Base-by-base conservation (phyloP, 257 asterid genomes). In the Ehretia macrophylla region DNA sequence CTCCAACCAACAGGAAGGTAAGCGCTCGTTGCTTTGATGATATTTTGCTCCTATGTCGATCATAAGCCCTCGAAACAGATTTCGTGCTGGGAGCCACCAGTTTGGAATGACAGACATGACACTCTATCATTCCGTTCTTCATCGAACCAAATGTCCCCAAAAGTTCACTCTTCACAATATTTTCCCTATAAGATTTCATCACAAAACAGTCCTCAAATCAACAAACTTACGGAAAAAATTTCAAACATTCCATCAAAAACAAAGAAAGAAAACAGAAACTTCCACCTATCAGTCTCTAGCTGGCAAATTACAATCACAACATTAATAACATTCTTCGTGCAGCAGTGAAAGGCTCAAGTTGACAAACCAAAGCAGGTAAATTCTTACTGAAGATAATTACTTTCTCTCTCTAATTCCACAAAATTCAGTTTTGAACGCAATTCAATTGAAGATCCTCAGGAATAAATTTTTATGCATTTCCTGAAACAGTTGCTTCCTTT, bases 61-160 rank as follows among this genome's bases (percentile, higher is more conserved):
- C 79, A 59, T 72, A 77, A 0, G 82, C 82, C 67, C 71, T 77
- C 22, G 76, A 69, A 19, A 77, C 66, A 0, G 72, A 45, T 48
- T 49, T 58, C 21, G 72, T 32, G 12, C 74, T 58, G 35, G 35
- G 35, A 6, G 6, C 35, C 67, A 67, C 53, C 71, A 77, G 59
- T 64, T 77, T 77, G 27, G 82, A 72, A 66, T 69, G 82, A 72
- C 82, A 72, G 58, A 77, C 79, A 59, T 76, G 72, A 69, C 82
- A 77, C 59, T 77, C 82, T 68, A 52, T 72, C 69, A 72, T 51
- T 66, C 74, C 79, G 16, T 38, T 38, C 48, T 77, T 77, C 82
- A 62, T 72, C 38, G 38, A 52, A 52, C 17, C 17, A 52, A 4
- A 52, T 10, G 35, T 27, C 6, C 3, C 35, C 35, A 27, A 27